Evolutionary conservation across 192 early-diverging fungal genomes (phyloP), one percentile per base, ranked within the genome.

Genomic region (Mortierella hygrophila): DNA sequence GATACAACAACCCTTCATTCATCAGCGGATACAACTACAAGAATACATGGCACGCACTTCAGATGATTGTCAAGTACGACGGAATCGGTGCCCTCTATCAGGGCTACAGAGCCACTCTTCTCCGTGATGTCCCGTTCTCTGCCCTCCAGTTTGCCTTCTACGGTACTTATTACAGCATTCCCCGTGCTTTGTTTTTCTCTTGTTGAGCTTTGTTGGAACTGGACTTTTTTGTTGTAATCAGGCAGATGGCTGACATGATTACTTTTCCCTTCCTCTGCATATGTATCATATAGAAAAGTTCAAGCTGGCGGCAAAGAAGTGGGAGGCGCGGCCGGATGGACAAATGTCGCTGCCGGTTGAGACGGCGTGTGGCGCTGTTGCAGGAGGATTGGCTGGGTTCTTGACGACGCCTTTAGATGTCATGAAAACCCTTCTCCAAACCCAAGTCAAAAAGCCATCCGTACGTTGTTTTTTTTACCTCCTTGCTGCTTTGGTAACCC

Each of bases 11-110:
- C 79, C 93, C 94, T 38, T 89, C 87, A 49, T 91, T 88, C 90
- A 93, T 89, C 88, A 95, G 88, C 73, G 91, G 89, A 89, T 95
- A 96, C 82, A 92, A 92, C 76, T 95, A 96, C 79, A 89, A 93
- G 83, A 94, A 92, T 72, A 93, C 93, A 46, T 88, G 91, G 87
- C 90, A 91, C 71, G 91, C 93, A 4, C 88, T 94, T 20, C 86
- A 88, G 63, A 90, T 90, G 85, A 91, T 91, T 88, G 91, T 92
- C 69, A 86, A 90, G 60, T 89, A 88, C 10, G 95, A 95, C 80
- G 96, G 96, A 26, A 71, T 92, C 0, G 87, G 90, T 32, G 91
- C 92, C 38, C 80, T 93, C 37, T 93, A 89, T 77, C 91, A 93
- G 74, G 92, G 92, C 75, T 93, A 90, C 69, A 82, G 79, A 74